Base-by-base conservation (phyloP, 1,284 basidiomycete genomes). In the Chalciporus sp. region DNA sequence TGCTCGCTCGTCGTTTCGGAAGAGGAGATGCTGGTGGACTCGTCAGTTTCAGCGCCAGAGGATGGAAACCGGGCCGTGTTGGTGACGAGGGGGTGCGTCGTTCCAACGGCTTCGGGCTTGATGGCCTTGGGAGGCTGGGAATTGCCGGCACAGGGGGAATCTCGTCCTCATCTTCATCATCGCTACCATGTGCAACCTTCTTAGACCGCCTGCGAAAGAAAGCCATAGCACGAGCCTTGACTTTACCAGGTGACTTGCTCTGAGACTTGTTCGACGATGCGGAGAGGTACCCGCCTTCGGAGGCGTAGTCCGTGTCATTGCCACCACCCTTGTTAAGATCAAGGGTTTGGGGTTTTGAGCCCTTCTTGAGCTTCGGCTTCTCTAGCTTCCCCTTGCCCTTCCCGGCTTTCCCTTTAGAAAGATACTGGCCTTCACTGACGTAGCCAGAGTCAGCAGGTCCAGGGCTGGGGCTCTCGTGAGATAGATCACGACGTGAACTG, bases 221-320 rank as follows among this genome's bases (percentile, higher is more conserved):
- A 16, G 67, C 63, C 57, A 68, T 68, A 40, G 66, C 68, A 47
- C 69, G 68, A 26, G 70, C 64, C 51, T 64, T 68, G 9, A 67
- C 58, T 20, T 52, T 68, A 39, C 66, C 42, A 6, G 67, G 35
- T 0, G 66, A 64, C 49, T 67, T 68, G 41, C 62, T 58, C 46
- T 51, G 67, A 5, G 70, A 68, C 47, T 71, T 68, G 49, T 59
- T 72, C 2, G 66, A 68, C 41, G 66, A 72, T 1, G 67, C 68
- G n/a, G 66, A 68, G 42, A 68, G 63, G 48, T 68, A 68, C 2
- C 68, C 66, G 2, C 66, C 66, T 16, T 68, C 66, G 14, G 66
- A 68, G 0, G 58, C 14, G 41, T 64, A 66, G 8, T 58, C 67
- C 0, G 43, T 51, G 3, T 69, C 68, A 35, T 54, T 59, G 19